phyloP scores from a whole-genome alignment of 768 basidiomycete species.

The Hypholoma fasciculare region DNA sequence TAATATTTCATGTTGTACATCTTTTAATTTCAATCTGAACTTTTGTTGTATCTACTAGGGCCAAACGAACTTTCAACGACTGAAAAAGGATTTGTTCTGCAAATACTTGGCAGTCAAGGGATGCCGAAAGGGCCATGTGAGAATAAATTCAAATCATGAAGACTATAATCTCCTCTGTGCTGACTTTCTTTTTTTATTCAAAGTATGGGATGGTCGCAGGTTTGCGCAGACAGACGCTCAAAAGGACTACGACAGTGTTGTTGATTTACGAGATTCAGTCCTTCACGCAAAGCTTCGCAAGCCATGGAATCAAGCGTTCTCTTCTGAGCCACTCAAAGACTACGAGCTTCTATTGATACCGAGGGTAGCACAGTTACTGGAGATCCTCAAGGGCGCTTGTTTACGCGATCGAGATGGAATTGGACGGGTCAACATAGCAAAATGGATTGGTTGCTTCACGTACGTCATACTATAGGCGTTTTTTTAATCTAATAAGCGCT shows the following conservation, averaged over 20 bases:
- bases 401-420: slow-evolving; percentile 10
- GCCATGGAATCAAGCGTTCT: slow-evolving; percentile 38
- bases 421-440: slow-evolving; percentile 27
- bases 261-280: slow-evolving; percentile 28
- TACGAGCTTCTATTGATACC: slow-evolving; percentile 21
- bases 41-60: slow-evolving; percentile 24
- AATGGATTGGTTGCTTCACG: slow-evolving; percentile 39
- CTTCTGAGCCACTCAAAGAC: slow-evolving; percentile 27
- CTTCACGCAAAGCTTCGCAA: slow-evolving; percentile 34
- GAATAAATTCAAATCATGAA: slow-evolving; percentile 11
- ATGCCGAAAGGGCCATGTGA: slow-evolving; percentile 37
- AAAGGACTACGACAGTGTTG: slow-evolving; percentile 17
- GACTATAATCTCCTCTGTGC: neutral
- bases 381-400: slow-evolving; percentile 9
- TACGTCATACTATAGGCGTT: slow-evolving; percentile 15
- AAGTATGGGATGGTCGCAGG: slow-evolving; percentile 30
- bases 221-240: slow-evolving; percentile 10
- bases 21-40: neutral
- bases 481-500: neutral
- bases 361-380: slow-evolving; percentile 25
- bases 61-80: slow-evolving; percentile 46
- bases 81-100: slow-evolving; percentile 29
- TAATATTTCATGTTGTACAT: neutral
- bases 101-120: slow-evolving; percentile 35
- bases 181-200: neutral